Base-by-base conservation (phyloP, 2,329 filamentous ascomycete genomes). In the Epichloe typhina region DNA sequence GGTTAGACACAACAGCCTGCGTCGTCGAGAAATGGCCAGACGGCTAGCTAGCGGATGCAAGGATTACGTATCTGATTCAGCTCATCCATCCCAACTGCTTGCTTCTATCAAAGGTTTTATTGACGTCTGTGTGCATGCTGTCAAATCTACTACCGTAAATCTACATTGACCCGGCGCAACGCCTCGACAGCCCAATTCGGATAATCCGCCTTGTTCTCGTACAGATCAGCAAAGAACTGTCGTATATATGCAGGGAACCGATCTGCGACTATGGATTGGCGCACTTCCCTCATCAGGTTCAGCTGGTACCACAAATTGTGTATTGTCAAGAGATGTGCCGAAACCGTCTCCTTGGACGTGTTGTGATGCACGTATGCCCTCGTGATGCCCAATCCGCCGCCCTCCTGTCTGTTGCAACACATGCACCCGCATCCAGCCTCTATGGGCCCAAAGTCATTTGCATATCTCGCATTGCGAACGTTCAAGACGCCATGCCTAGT, bases 261-360 rank as follows among this genome's bases (percentile, higher is more conserved):
- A 63, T 95, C 89, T 54, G 84, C 84, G 7, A 95, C 70, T 55
- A 97, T 88, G 15, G 93, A 82, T 55, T 86, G 74, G 53, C 91
- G 77, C 12, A 82, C 78, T 53, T 78, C 72, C 19, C 76, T 72
- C 89, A 97, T 96, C 59, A 98, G 71, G 53, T 84, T 77, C 50
- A 98, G 74, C 64, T 95, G 81, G 62, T 95, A 95, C 71, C 89
- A 88, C 26, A 98, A 88, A 63, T 98, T 98, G 67, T 98, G 93
- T 62, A 97, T 88, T 1, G 88, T 95, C 50, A 98, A 71, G 23
- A 88, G 72, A 63, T 80, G 76, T 15, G 94, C 93, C 7, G 91
- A 88, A 1, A 88, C 90, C 0, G 93, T 98, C 72, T 98, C 93
- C 69, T 98, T 98, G 31, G 85, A 84, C 0, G 87, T 83, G 56